Percentiles rank a stretch among this genome's conserved stretches.
phyloP scores from a whole-genome alignment of 2,329 filamentous ascomycete genomes.

The Claviceps pazoutovae region DNA sequence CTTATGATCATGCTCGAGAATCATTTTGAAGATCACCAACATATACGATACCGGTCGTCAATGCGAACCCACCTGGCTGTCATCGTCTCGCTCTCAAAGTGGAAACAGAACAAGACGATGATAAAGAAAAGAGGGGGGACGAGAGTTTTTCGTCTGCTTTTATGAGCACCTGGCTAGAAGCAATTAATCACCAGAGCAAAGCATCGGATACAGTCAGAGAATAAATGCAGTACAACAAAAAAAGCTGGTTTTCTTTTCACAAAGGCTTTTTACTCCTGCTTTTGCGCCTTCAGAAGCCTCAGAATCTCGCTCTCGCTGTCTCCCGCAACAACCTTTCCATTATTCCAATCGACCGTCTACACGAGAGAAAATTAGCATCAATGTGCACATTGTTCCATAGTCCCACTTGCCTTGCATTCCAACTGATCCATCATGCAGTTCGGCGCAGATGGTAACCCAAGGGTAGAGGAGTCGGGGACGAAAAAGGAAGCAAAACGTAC shows the following conservation, averaged over 20 bases:
- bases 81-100: not conserved
- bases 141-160: no score
- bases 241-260: no score
- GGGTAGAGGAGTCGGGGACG: not conserved
- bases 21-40: not conserved
- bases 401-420: not conserved
- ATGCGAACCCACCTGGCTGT: not conserved
- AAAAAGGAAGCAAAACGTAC: conserved; percentile 35
- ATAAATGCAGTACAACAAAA: not conserved
- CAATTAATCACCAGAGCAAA: not conserved
- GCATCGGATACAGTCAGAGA: no score
- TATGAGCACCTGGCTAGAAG: not conserved
- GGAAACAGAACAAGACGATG: not conserved
- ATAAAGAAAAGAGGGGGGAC: not conserved
- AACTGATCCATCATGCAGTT: not conserved
- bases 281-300: conserved; percentile 51
- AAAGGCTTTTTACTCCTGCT: not conserved
- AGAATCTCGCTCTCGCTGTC: conserved; percentile 82
- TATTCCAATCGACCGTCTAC: conserved; percentile 78
- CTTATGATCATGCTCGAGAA: not conserved
- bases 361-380: not conserved
- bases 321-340: conserved; percentile 65
- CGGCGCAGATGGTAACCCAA: not conserved
- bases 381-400: not conserved
- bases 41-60: not conserved